Percentiles rank a stretch among this genome's conserved stretches.
Evolutionary conservation across 192 early-diverging fungal genomes (phyloP).

Genomic region (Backusella morwellensis): DNA sequence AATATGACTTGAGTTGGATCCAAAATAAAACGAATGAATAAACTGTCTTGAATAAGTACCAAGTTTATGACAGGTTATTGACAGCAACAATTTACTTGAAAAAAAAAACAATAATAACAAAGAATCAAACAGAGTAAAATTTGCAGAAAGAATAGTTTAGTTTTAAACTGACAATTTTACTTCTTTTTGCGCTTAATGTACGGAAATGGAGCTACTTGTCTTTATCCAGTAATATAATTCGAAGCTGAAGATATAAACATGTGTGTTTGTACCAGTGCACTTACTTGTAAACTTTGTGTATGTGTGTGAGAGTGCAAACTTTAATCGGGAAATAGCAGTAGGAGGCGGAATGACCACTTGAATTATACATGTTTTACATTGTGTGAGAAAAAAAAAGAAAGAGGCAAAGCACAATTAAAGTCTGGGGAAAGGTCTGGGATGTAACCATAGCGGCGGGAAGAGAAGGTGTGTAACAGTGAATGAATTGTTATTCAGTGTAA

Average conservation of each 20-base stretch:
- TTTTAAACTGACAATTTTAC: slow-evolving; percentile 5
- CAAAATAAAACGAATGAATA: neutral
- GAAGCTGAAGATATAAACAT: neutral
- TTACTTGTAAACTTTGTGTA: neutral
- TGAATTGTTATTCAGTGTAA: neutral
- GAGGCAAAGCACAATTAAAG: neutral
- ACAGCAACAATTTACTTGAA: neutral
- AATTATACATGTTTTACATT: neutral
- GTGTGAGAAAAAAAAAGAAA: neutral
- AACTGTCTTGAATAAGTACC: neutral
- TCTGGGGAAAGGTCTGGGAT: slow-evolving; percentile 2
- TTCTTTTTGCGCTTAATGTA: slow-evolving; percentile 1
- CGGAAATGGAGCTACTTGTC: slow-evolving; percentile 1
- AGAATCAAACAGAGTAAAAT: neutral
- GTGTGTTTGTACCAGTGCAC: neutral
- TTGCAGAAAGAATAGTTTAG: neutral
- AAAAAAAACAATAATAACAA: neutral
- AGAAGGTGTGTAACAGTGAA: neutral
- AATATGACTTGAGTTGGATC: neutral
- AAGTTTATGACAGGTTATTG: neutral
- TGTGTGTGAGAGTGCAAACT: neutral
- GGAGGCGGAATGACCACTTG: neutral
- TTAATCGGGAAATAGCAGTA: slow-evolving; percentile 2
- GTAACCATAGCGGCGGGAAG: neutral
- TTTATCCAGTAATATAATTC: slow-evolving; percentile 2